Percentiles rank a stretch among this genome's conserved stretches.
Conservation (phyloP, 345 rosid genomes). For the Mercurialis annua region DNA sequence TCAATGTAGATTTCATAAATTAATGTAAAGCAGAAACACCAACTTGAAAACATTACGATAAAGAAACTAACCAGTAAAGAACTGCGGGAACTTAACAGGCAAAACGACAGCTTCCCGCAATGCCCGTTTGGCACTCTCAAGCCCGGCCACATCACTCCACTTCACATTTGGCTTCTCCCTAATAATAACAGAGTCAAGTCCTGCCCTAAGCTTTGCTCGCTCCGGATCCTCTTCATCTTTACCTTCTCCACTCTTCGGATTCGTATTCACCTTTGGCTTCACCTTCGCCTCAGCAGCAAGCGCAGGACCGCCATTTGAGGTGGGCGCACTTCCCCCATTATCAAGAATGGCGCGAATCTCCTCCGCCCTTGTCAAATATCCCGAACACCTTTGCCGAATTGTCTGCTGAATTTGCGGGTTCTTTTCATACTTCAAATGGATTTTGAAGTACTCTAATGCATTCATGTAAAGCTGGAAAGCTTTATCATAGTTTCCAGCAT, state of each 20-base stretch:
- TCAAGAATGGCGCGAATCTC: conserved; percentile 84
- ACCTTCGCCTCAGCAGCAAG: conserved; percentile 60
- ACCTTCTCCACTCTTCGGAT: conserved; percentile 42
- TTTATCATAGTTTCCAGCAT: conserved; percentile 74
- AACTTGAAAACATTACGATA: background rate
- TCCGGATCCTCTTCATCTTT: conserved; percentile 74
- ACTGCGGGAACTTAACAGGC: conserved; percentile 89
- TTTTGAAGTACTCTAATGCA: conserved; percentile 84
- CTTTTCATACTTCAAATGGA: conserved; percentile 92
- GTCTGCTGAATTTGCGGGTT: conserved; percentile 78
- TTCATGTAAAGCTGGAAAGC: conserved; percentile 85
- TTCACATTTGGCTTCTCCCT: conserved; percentile 82
- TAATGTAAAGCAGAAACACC: background rate
- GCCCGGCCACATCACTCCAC: conserved; percentile 91
- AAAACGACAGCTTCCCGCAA: conserved; percentile 88
- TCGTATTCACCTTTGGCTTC: conserved; percentile 36
- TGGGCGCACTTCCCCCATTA: conserved; percentile 64
- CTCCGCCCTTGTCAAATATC: conserved; percentile 84
- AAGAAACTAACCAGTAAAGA: conserved; percentile 60
- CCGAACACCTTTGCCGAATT: conserved; percentile 66
- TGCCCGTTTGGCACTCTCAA: conserved; percentile 85
- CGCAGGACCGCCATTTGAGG: conserved; percentile 53
- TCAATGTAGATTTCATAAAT: background rate
- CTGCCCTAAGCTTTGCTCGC: conserved; percentile 75
- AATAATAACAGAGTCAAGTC: conserved; percentile 70